Evolutionary conservation across 1,139 yeast species (phyloP), one percentile per base, ranked within the genome.

Genomic region (Kodamaea arcana): DNA sequence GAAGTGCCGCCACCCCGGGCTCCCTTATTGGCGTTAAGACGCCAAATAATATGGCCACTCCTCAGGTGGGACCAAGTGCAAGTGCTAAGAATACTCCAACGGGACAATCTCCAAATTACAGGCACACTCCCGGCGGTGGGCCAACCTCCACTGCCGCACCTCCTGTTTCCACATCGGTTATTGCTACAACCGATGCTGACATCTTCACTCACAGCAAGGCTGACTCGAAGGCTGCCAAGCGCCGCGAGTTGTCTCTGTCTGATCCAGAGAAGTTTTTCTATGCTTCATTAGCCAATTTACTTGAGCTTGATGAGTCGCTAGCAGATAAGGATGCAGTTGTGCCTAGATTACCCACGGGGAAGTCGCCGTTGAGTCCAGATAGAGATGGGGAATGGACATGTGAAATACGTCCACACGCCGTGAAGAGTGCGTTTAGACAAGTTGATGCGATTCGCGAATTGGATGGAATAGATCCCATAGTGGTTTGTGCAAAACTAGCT

Each of bases 201-300:
- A 48, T 58, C 6, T 58, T 58, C 39, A 50, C 50, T n/a, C 43
- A 48, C 13, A 46, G 46, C 16, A 43, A 44, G 11, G 49, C 45
- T 7, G 72, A 69, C 43, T 47, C 59, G 11, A 64, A 60, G 37
- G 56, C 64, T 40, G 59, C 64, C 24, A 67, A 60, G 42, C 56
- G 82, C 37, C 61, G 76, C 34, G 76, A 71, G 33, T 60, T 75
- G 34, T 69, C 75, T 1, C 52, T 52, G 33, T 46, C 52, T 17
- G 75, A 76, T 45, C 76, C 80, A 0, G 69, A 70, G 34, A 59
- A 60, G 40, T 76, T 73, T 51, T 72, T 76, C 49, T 60, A 69
- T 35, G 72, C 78, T 0, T 65, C 80, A 1, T 57, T 76, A 40
- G 67, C 76, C 9, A 76, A 76, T 47, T 56, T 74, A 27, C 56